Percentiles rank a stretch among this genome's conserved stretches.
These are phyloP conservation scores for Beauveria brongniartii DNA, from an alignment of 2,329 filamentous ascomycete genomes.

Conservation along the genomic window DNA sequence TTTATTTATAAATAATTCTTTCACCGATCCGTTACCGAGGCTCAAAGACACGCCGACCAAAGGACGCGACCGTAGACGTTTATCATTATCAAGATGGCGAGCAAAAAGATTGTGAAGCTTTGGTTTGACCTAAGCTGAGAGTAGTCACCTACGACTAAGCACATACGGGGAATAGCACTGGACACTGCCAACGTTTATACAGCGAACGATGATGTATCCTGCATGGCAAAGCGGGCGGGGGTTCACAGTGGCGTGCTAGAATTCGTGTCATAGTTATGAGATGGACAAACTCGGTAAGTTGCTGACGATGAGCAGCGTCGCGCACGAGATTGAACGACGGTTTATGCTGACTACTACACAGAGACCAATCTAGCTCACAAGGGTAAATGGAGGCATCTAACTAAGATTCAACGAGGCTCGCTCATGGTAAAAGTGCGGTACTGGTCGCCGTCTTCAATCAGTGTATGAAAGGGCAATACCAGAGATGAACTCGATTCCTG, in stretches of 20 bases:
- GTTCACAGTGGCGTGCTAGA: neutral
- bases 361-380: neutral
- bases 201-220: no score
- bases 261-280: no score
- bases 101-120: neutral
- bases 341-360: neutral
- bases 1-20: neutral
- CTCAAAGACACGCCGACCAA: neutral
- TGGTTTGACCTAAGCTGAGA: neutral
- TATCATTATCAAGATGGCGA: conserved; percentile 1
- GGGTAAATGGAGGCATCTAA: neutral
- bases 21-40: neutral
- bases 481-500: no score
- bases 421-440: neutral
- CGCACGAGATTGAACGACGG: conserved; percentile 4
- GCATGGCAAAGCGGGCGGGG: neutral
- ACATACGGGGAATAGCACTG: neutral
- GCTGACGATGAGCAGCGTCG: neutral
- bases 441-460: no score
- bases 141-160: neutral
- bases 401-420: neutral
- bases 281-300: neutral
- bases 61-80: neutral
- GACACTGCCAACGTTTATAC: neutral
- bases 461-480: no score